Evolutionary conservation across 345 rosid species (phyloP).

Genomic region (Hibiscus syriacus): DNA sequence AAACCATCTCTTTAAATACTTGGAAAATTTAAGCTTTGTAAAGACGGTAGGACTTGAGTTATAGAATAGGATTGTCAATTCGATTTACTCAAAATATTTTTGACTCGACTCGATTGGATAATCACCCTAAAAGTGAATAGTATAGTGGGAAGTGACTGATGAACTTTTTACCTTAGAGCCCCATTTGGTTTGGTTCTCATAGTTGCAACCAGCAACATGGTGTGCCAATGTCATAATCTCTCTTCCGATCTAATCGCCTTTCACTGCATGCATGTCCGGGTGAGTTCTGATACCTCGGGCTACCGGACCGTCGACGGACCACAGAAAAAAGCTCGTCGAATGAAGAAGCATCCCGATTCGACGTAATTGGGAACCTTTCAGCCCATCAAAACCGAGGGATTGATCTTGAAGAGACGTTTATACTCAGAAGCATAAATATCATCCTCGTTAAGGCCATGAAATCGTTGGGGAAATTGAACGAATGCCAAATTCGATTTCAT

Average conservation of each 20-base stretch:
- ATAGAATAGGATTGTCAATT: too few relatives aligned
- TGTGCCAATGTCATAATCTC: conserved; percentile 34
- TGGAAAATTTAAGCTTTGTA: neutral
- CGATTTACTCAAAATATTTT: too few relatives aligned
- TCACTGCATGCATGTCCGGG: conserved; percentile 17
- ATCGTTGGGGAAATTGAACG: conserved; percentile 70
- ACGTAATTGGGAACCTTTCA: conserved; percentile 35
- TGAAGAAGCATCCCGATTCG: conserved; percentile 64
- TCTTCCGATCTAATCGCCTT: conserved; percentile 20
- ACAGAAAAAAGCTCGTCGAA: conserved; percentile 48
- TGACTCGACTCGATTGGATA: too few relatives aligned
- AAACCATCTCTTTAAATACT: neutral
- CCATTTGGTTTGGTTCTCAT: conserved; percentile 52
- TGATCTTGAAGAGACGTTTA: conserved; percentile 31
- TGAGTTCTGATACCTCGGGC: conserved; percentile 29
- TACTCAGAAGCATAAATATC: conserved; percentile 49
- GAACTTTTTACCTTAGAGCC: conserved; percentile 49
- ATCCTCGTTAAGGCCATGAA: conserved; percentile 36
- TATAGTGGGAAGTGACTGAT: neutral
- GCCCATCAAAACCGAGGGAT: conserved; percentile 47
- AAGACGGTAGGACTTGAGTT: too few relatives aligned
- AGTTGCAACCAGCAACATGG: conserved; percentile 43
- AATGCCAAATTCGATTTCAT: conserved; percentile 21
- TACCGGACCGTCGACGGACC: conserved; percentile 23
- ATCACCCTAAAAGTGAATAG: too few relatives aligned